These are phyloP conservation scores for Aspergillus sp. DNA, from an alignment of 2,329 filamentous ascomycete genomes.

Conservation along the genomic window DNA sequence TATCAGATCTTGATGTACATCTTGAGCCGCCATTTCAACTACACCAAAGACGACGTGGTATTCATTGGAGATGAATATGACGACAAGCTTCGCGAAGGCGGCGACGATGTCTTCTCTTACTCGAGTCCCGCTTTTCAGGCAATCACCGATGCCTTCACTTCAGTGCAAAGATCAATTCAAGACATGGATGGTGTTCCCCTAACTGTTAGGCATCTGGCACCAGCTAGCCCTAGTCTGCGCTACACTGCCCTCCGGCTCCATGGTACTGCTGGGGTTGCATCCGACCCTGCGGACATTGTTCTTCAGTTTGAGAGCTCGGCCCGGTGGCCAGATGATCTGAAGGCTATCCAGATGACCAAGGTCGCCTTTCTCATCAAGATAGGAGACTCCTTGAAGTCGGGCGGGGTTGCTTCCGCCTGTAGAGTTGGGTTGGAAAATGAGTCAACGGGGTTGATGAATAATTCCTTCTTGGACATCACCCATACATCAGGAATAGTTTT, in stretches of 20 bases:
- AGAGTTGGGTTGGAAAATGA: constrained; percentile 81
- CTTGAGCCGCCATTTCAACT: constrained; percentile 67
- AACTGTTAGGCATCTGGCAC: constrained; percentile 77
- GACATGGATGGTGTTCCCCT: constrained; percentile 80
- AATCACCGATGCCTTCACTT: constrained; percentile 68
- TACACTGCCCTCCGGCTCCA: constrained; percentile 58
- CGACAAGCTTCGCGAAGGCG: constrained; percentile 31
- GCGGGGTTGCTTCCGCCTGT: constrained; percentile 62
- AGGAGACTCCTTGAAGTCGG: constrained; percentile 67
- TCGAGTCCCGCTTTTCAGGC: constrained; percentile 61
- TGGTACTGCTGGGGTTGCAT: constrained; percentile 21
- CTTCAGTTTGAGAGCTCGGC: constrained; percentile 92
- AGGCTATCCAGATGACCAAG: constrained; percentile 90
- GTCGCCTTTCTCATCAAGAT: constrained; percentile 80
- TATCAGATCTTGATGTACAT: constrained; percentile 78
- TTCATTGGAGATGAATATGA: constrained; percentile 56
- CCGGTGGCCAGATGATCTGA: constrained; percentile 89
- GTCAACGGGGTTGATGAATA: constrained; percentile 68
- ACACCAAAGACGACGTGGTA: constrained; percentile 56
- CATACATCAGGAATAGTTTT: constrained; percentile 74
- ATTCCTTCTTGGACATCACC: constrained; percentile 78
- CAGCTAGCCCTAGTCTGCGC: constrained; percentile 71
- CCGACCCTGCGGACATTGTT: constrained; percentile 69
- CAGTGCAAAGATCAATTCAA: constrained; percentile 75
- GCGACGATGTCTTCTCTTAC: constrained; percentile 46